These are phyloP conservation scores for Boletus coccyginus DNA, from an alignment of 768 basidiomycete genomes.

Conservation along the genomic window DNA sequence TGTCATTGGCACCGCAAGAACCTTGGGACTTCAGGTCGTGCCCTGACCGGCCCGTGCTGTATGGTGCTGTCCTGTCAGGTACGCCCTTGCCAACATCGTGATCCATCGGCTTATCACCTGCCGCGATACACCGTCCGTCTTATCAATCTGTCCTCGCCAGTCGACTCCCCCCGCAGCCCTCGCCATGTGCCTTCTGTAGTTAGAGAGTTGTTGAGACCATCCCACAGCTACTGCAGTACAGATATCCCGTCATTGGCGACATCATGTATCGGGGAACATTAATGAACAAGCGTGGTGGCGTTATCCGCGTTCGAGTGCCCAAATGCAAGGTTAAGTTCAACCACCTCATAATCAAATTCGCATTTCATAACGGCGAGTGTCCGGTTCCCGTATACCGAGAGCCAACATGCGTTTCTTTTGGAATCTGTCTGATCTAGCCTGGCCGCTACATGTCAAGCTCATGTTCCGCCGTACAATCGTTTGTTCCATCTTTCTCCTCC, in stretches of 20 bases:
- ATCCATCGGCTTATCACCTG: slow-evolving; percentile 23
- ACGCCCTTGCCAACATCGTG: slow-evolving; percentile 21
- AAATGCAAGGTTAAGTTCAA: slow-evolving; percentile 38
- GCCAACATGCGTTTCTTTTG: slow-evolving; percentile 28
- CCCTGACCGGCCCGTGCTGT: slow-evolving; percentile 49
- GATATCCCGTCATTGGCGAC: slow-evolving; percentile 26
- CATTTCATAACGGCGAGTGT: slow-evolving; percentile 36
- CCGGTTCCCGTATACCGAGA: slow-evolving; percentile 33
- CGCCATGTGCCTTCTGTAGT: slow-evolving; percentile 24
- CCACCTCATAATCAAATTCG: slow-evolving; percentile 42
- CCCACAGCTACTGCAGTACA: slow-evolving; percentile 16
- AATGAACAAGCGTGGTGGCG: slow-evolving; percentile 32
- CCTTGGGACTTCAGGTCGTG: slow-evolving; percentile 86
- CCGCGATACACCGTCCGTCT: slow-evolving; percentile 13
- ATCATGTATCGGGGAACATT: slow-evolving; percentile 33
- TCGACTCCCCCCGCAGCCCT: slow-evolving; percentile 7
- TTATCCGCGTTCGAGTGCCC: slow-evolving; percentile 29
- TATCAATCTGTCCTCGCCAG: slow-evolving; percentile 23
- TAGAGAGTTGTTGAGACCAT: slow-evolving; percentile 22
- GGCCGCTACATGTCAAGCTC: slow-evolving; percentile 18
- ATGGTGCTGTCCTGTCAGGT: slow-evolving; percentile 20
- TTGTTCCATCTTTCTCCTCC: slow-evolving; percentile 47
- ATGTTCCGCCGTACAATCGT: slow-evolving; percentile 33
- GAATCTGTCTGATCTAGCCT: slow-evolving; percentile 26
- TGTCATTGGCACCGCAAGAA: slow-evolving; percentile 85